Base-by-base conservation (phyloP, 129 eudicot species). In the Flaveria bidentis region DNA sequence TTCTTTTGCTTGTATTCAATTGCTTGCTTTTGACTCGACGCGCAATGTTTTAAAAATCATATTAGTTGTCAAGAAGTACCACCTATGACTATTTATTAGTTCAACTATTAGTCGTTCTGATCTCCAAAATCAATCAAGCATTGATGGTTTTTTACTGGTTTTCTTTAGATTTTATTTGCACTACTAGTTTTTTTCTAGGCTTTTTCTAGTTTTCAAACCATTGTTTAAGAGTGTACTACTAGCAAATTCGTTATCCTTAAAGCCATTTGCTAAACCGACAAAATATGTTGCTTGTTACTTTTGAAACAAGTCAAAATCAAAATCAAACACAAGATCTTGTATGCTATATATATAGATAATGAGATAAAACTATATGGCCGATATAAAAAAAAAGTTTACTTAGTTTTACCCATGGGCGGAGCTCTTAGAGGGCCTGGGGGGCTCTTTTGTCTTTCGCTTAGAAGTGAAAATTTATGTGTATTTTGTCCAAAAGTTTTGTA, bases 1-100 rank as follows among this genome's bases (percentile, higher is more conserved):
- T 75, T 75, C 44, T 61, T 76, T 76, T 63, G 5, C 72, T 75
- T 28, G 63, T 47, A 63, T 63, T 23, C 10, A 41, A 44, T 25
- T 47, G 65, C 23, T 28, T 8, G 16, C 47, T 62, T 75, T 63
- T 46, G 55, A 56, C 67, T 17, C 14, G 36, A 15, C 13, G 20
- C 14, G 67, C 39, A 58, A 8, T 33, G 14, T 42, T 55, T 18
- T 57, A 2, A 18, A 56, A 22, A 9, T 10, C 6, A 57, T 4
- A 57, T 12, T 14, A 5, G 36, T 6, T 23, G 11, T 57, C 64
- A 20, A 23, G 0, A 33, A 57, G 23, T 15, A 22, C 10, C 9
- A 22, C 23, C 6, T 57, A 1, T 11, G 22, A 20, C 33, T 57
- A 2, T 57, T 57, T 20, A 9, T 57, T 15, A 57, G 14, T 18